Evolutionary conservation across 2,329 filamentous ascomycete genomes (phyloP).

Genomic region (Magnaporthiopsis poae): DNA sequence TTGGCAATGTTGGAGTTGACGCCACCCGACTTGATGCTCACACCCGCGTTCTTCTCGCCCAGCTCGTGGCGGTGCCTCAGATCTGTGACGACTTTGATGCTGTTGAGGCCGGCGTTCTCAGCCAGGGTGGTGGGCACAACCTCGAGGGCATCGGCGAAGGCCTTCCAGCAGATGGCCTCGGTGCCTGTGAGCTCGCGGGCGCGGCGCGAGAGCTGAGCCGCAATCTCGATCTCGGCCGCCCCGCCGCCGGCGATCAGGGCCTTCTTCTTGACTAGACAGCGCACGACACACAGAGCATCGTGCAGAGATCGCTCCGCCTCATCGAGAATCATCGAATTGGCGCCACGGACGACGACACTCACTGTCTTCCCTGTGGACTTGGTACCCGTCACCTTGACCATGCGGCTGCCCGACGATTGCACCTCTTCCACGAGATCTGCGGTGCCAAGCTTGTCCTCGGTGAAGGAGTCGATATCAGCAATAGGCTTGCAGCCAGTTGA

Average conservation of each 20-base stretch:
- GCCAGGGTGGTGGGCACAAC: slow-evolving; percentile 93
- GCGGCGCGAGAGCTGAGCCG: slow-evolving; percentile 72
- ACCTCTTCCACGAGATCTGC: slow-evolving; percentile 92
- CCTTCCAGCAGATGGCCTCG: slow-evolving; percentile 97
- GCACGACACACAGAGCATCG: slow-evolving; percentile 93
- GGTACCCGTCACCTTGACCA: slow-evolving; percentile 90
- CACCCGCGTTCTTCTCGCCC: slow-evolving; percentile 89
- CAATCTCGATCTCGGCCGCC: slow-evolving; percentile 92
- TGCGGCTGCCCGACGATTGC: slow-evolving; percentile 74
- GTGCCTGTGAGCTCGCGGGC: slow-evolving; percentile 78
- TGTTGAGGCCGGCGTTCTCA: slow-evolving; percentile 94
- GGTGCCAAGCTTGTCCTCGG: slow-evolving; percentile 90
- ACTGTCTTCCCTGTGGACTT: slow-evolving; percentile 79
- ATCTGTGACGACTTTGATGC: slow-evolving; percentile 97
- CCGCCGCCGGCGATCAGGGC: slow-evolving; percentile 96
- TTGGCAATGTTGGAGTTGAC: slow-evolving; percentile 95
- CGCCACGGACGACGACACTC: slow-evolving; percentile 86
- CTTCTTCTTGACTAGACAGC: slow-evolving; percentile 98
- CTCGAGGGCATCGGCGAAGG: slow-evolving; percentile 94
- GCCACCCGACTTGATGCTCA: slow-evolving; percentile 94
- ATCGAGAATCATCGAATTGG: slow-evolving; percentile 87
- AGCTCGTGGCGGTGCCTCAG: slow-evolving; percentile 87
- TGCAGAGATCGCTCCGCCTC: slow-evolving; percentile 94
- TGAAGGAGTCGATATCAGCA: slow-evolving; percentile 95
- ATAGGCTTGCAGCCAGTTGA: slow-evolving; percentile 98